Conservation (phyloP, 768 basidiomycete genomes). For the Podaxis sp. region DNA sequence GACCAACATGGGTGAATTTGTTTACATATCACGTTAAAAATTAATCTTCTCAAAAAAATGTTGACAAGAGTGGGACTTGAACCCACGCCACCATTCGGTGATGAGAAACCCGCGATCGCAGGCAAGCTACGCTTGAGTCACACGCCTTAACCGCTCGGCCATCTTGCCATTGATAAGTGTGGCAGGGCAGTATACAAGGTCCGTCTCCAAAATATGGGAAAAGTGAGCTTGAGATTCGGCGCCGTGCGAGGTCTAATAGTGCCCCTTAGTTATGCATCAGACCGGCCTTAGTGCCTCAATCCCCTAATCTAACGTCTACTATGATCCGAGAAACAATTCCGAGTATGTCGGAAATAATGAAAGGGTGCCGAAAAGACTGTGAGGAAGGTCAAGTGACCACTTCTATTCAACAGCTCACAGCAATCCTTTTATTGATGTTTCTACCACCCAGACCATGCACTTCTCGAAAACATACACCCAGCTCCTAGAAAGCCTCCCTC, state of each 20-base stretch:
- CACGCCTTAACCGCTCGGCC: constrained; percentile 50
- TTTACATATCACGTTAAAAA: too few species aligned
- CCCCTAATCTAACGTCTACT: too few species aligned
- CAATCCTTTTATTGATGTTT: background rate
- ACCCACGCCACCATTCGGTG: constrained; percentile 23
- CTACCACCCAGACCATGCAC: constrained; percentile 49
- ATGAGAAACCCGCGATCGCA: constrained; percentile 23
- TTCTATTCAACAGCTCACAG: background rate
- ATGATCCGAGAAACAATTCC: too few species aligned
- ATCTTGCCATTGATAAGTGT: constrained; percentile 35
- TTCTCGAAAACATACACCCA: constrained; percentile 71
- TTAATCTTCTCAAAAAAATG: background rate
- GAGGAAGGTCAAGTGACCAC: background rate
- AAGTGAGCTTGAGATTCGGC: too few species aligned
- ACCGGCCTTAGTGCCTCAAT: too few species aligned
- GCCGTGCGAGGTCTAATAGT: too few species aligned
- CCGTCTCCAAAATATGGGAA: too few species aligned
- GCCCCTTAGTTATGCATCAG: too few species aligned
- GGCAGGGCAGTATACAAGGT: background rate
- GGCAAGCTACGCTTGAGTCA: constrained; percentile 44
- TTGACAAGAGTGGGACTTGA: constrained; percentile 26
- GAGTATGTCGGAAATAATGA: too few species aligned
- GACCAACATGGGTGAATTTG: too few species aligned
- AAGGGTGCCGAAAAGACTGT: too few species aligned
- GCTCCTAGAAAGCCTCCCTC: constrained; percentile 65